Evolutionary conservation across 306 rosid genomes (phyloP), one percentile per base, ranked within the genome.

Genomic region (Trifolium repens): DNA sequence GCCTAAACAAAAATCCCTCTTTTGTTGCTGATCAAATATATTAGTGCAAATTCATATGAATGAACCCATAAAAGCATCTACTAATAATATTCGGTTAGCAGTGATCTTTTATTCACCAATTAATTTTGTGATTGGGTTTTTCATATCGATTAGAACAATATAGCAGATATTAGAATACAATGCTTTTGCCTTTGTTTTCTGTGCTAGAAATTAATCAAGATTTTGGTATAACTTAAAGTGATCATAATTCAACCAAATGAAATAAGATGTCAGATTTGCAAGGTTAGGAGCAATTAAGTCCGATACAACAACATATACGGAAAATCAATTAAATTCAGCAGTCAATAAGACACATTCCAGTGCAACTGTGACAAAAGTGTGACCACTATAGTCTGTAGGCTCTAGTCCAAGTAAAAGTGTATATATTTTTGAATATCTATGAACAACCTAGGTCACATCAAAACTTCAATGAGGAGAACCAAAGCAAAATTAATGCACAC

Each of bases 401-500:
- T 40, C 32, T 13, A 58, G 4, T 39, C 47, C 74, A 79, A 64
- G 60, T 42, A 55, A 58, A 39, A 26, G 24, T 34, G n/a, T 26
- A 53, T 15, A n/a, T 59, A 43, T 24, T 50, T 34, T 2, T 39
- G 37, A 71, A 68, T 42, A 14, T 46, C 44, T n/a, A 49, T 44
- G 30, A 72, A 32, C 12, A 26, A 52, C 15, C 30, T 37, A n/a
- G 7, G 7, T 58, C 24, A 73, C 44, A 54, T 24, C 66, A 77
- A 78, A 14, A 73, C 74, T 70, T 55, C 42, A 77, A 57, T 3
- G 12, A 58, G n/a, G 54, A 34, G 22, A 22, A 81, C 40, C 59
- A 42, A 0, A 24, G 12, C 22, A 47, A 35, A 4, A 15, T 57
- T 42, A 69, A 71, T 19, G 5, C 2, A 62, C n/a, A 62, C 22